Conservation (phyloP, 2,329 filamentous ascomycete species). For the Phialophora verrucosa region DNA sequence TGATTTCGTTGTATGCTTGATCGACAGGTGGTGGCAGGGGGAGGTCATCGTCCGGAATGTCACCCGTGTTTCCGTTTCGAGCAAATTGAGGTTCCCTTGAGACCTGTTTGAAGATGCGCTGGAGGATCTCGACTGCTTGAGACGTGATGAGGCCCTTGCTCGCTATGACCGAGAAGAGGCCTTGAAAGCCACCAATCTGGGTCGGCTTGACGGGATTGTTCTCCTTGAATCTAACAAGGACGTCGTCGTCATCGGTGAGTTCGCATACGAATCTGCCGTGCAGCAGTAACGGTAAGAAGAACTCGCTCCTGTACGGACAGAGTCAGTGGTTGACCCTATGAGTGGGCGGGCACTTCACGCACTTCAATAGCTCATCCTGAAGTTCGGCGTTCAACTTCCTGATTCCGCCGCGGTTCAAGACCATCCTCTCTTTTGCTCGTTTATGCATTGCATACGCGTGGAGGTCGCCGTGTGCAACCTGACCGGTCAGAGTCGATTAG, state of each 20-base stretch:
- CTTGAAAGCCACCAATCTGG: slow-evolving; percentile 8
- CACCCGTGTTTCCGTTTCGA: not conserved
- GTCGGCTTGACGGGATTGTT: slow-evolving; percentile 18
- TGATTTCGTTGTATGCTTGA: slow-evolving; percentile 26
- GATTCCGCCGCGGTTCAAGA: slow-evolving; percentile 27
- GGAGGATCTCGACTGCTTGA: slow-evolving; percentile 25
- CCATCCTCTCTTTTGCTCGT: slow-evolving; percentile 30
- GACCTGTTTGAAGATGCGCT: slow-evolving; percentile 25
- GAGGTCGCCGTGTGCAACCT: slow-evolving; percentile 28
- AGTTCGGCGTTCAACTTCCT: slow-evolving; percentile 24
- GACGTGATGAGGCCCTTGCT: slow-evolving; percentile 24
- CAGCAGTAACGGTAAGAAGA: slow-evolving; percentile 29
- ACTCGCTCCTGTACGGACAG: slow-evolving; percentile 23
- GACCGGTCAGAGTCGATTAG: not conserved
- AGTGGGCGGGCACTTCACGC: not conserved
- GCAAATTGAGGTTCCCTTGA: slow-evolving; percentile 15
- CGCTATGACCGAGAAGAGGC: slow-evolving; percentile 19
- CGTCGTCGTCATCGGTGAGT: slow-evolving; percentile 22
- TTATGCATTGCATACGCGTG: slow-evolving; percentile 33
- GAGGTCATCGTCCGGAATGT: not conserved
- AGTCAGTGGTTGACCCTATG: not conserved
- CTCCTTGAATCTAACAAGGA: slow-evolving; percentile 32
- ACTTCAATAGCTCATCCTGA: slow-evolving; percentile 33
- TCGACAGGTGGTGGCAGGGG: slow-evolving; percentile 4
- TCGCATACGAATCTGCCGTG: slow-evolving; percentile 29